Base-by-base conservation (phyloP, 23 red algal species). In the Gracilaria gracilis region DNA sequence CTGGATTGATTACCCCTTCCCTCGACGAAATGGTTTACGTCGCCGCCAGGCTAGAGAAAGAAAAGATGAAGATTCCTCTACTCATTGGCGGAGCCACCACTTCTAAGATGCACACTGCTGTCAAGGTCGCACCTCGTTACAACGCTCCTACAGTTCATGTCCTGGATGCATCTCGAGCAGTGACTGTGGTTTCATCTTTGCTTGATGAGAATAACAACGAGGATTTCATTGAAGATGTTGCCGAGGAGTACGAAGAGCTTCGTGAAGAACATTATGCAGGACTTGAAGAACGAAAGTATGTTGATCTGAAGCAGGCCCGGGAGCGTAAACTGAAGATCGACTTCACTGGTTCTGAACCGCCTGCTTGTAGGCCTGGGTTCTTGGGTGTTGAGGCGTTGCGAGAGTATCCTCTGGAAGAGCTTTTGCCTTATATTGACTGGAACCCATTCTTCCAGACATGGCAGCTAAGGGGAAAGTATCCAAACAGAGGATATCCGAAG, bases 381-480 rank as follows among this genome's bases (percentile, higher is more conserved):
- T 46, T 46, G 11, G 42, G 42, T 46, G 11, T 46, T 46, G 42
- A 46, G 42, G 42, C 11, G 4, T 46, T 46, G 42, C 42, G 42
- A 46, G 42, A 46, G 42, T 46, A 46, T 11, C 42, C 42, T 11
- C 11, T 46, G 42, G 11, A 46, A 11, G 42, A 46, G 11, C 11
- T 46, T 4, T 46, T 46, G 42, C 42, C 42, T 7, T 46, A 46
- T 46, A 46, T 46, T 46, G 42, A 46, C 42, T 46, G 42, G 42
- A 46, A 46, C 42, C 94, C 94, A 49, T 96, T 96, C 80, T 96
- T 96, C 94, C 87, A 93, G 55, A 90, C 86, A n/a, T 96, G 94
- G 94, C 94, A 96, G 74, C 74, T 96, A 54, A 53, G 94, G 31
- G 94, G 94, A 37, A 96, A 96, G 87, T 96, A 96, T 47, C 94